A percentile compares a stretch with the other conserved stretches of the same genome.
Conservation (phyloP, 805 yeast genomes). For the Blastobotrys peoriensis region DNA sequence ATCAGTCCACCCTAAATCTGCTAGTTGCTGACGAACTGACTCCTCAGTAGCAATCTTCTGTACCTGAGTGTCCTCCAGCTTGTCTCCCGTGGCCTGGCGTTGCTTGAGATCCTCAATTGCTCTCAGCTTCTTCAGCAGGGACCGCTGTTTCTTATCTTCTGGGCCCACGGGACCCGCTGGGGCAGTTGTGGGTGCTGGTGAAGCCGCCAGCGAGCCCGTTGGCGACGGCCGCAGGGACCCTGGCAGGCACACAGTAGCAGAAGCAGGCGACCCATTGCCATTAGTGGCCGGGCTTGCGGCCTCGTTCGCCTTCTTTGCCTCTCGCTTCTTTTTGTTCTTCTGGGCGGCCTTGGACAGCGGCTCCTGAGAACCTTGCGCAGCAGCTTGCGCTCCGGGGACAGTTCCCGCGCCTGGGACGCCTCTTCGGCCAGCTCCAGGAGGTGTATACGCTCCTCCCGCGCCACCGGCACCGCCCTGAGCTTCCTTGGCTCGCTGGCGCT, state of each 20-base stretch:
- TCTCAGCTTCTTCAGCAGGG: conserved; percentile 83
- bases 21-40: conserved; percentile 69
- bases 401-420: conserved; percentile 20
- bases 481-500: conserved; percentile 18
- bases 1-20: conserved; percentile 66
- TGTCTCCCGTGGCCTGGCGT: conserved; percentile 77
- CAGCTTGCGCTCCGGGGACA: conserved; percentile 26
- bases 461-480: too few relatives aligned
- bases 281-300: conserved; percentile 15
- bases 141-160: conserved; percentile 90
- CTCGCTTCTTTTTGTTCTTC: conserved; percentile 72
- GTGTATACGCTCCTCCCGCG: conserved; percentile 1
- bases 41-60: conserved; percentile 84
- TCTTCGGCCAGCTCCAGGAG: conserved; percentile 15
- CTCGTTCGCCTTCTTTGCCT: conserved; percentile 16
- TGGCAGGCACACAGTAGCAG: conserved; percentile 13
- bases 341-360: conserved; percentile 58
- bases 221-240: conserved; percentile 29
- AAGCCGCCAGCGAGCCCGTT: conserved; percentile 1
- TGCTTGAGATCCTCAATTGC: conserved; percentile 89
- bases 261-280: conserved; percentile 31
- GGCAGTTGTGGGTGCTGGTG: conserved; percentile 13
- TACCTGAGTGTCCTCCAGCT: conserved; percentile 87
- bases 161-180: conserved; percentile 39
- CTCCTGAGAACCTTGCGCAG: conserved; percentile 49